phyloP scores from a whole-genome alignment of 2,329 filamentous ascomycete species.

The Geosmithia flava region DNA sequence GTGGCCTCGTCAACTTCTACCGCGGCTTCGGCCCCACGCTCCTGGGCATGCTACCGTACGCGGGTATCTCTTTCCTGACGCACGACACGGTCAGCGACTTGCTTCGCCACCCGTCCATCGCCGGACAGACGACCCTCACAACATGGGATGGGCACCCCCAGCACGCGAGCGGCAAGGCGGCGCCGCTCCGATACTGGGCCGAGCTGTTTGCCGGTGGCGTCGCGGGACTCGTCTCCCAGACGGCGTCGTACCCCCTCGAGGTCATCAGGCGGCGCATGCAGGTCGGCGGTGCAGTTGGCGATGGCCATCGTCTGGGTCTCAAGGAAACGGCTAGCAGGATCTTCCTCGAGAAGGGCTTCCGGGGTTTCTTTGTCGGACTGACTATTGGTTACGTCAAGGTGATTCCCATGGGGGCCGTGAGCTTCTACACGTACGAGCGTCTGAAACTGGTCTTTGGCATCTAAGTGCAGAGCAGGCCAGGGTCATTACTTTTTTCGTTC shows the following conservation, averaged over 20 bases:
- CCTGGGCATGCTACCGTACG: slow-evolving; percentile 92
- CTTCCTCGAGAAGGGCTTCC: slow-evolving; percentile 58
- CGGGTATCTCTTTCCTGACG: slow-evolving; percentile 87
- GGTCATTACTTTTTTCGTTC: slow-evolving; percentile 4
- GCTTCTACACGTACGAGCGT: slow-evolving; percentile 55
- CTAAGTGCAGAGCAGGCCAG: slow-evolving; percentile 17
- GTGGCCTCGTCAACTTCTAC: slow-evolving; percentile 83
- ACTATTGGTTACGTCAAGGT: slow-evolving; percentile 94
- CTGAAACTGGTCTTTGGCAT: slow-evolving; percentile 54
- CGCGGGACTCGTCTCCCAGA: slow-evolving; percentile 83
- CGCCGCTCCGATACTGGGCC: slow-evolving; percentile 71
- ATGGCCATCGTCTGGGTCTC: slow-evolving; percentile 69
- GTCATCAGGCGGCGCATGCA: slow-evolving; percentile 91
- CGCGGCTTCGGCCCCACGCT: slow-evolving; percentile 84
- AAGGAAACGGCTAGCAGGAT: slow-evolving; percentile 68
- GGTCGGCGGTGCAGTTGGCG: slow-evolving; percentile 85
- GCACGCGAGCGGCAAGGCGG: slow-evolving; percentile 45
- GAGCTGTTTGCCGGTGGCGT: slow-evolving; percentile 75
- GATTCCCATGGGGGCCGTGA: slow-evolving; percentile 70
- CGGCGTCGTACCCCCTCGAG: slow-evolving; percentile 85
- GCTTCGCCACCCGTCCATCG: slow-evolving; percentile 56
- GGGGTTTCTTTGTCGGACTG: slow-evolving; percentile 84
- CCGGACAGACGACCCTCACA: slow-evolving; percentile 58
- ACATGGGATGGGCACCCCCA: slow-evolving; percentile 6
- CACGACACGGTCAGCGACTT: slow-evolving; percentile 85